Base-by-base conservation (phyloP, 306 rosid genomes). In the Inga oerstediana region DNA sequence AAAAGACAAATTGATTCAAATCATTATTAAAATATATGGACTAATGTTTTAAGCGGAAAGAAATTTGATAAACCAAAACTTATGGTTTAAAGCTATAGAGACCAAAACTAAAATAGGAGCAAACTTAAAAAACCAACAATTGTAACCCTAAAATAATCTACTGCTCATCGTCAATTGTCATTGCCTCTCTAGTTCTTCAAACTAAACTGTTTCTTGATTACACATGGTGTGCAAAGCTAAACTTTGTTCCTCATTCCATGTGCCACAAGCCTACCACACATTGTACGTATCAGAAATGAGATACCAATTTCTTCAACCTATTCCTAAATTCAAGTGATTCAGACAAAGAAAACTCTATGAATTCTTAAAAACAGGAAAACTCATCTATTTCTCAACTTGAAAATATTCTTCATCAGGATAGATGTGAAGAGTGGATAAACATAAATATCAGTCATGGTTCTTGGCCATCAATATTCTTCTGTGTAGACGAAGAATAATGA, bases 401-500 rank as follows among this genome's bases (percentile, higher is more conserved):
- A 80, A 58, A 46, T 62, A 61, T 73, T 61, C n/a, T 80, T 39
- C 51, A 24, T 56, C 70, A 43, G 83, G 58, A 80, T 51, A 46
- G 46, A n/a, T 51, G 49, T 72, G 79, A 78, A n/a, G 37, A 78
- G 73, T 16, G 44, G 70, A 77, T 39, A 11, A 30, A 30, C 49
- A 61, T 32, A 59, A 19, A 8, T 46, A 85, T 74, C 68, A 80
- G 79, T 82, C 87, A 89, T 4, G 86, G 82, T 70, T 79, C 80
- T 43, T 3, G 19, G 76, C 69, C 65, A 81, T 85, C 84, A 75
- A 58, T 68, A 54, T 68, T 83, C 87, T 91, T 91, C 66, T 87
- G 89, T 0, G 89, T 45, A 32, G 96, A 93, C 81, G 97, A 90
- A 75, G 86, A 92, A 86, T 86, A 93, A 80, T 92, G 96, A 52